phyloP scores from a whole-genome alignment of 192 early-diverging fungal species.

The Coemansia sp. region DNA sequence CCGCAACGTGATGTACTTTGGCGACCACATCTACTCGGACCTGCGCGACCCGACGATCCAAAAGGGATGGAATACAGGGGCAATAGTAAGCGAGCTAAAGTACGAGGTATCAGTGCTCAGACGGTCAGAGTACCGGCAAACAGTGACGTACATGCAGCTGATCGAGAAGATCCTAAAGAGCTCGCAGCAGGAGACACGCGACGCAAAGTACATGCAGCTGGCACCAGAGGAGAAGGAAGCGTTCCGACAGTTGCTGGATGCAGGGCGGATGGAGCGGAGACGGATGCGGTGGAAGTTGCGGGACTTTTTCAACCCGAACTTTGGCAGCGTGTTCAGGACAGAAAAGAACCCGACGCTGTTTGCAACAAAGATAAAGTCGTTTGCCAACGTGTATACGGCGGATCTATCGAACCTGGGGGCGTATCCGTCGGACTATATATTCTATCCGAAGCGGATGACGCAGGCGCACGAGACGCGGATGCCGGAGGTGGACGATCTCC shows the following conservation, averaged over 20 bases:
- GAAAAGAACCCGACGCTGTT: slow-evolving; percentile 62
- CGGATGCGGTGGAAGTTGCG: slow-evolving; percentile 51
- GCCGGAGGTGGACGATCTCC: slow-evolving; percentile 49
- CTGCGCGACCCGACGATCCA: slow-evolving; percentile 62
- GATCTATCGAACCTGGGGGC: slow-evolving; percentile 55
- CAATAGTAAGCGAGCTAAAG: slow-evolving; percentile 61
- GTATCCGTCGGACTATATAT: slow-evolving; percentile 62
- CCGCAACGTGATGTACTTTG: slow-evolving; percentile 62
- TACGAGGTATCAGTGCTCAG: slow-evolving; percentile 59
- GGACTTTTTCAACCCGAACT: slow-evolving; percentile 57
- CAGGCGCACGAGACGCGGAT: slow-evolving; percentile 58
- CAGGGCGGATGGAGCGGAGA: slow-evolving; percentile 53
- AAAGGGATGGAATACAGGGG: slow-evolving; percentile 64
- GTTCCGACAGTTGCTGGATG: slow-evolving; percentile 49
- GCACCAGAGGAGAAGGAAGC: slow-evolving; percentile 24
- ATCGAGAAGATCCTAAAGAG: slow-evolving; percentile 59
- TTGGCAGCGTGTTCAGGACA: slow-evolving; percentile 64
- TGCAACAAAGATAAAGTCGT: slow-evolving; percentile 59
- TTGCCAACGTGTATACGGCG: slow-evolving; percentile 57
- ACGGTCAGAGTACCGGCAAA: slow-evolving; percentile 53
- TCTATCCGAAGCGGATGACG: slow-evolving; percentile 61
- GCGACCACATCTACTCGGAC: slow-evolving; percentile 67
- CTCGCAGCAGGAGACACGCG: slow-evolving; percentile 56
- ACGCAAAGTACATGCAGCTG: slow-evolving; percentile 19
- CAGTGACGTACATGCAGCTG: slow-evolving; percentile 56